phyloP scores from a whole-genome alignment of 73 alveolate genomes.

The Tetrahymena elliotti region DNA sequence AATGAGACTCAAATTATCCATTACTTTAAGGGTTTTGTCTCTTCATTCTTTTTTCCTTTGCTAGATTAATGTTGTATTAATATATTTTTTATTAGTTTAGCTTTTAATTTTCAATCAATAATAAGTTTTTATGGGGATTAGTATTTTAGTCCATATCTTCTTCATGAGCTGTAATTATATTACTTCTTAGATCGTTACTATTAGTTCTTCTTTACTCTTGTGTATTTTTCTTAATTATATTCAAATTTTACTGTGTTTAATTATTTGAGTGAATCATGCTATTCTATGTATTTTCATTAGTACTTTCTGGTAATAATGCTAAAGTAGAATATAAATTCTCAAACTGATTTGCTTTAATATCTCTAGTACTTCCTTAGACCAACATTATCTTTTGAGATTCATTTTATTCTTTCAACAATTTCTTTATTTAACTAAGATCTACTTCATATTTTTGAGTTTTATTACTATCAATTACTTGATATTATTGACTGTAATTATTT shows the following conservation, averaged over 20 bases:
- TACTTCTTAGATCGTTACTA: background rate
- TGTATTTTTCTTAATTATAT: background rate
- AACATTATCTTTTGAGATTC: background rate
- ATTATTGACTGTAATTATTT: too few species aligned
- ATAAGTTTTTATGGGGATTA: background rate
- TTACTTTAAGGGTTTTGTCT: background rate
- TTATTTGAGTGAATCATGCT: background rate
- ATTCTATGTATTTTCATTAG: background rate
- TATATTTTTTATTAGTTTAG: background rate
- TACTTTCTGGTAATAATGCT: background rate
- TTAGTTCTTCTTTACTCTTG: background rate
- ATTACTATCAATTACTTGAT: background rate
- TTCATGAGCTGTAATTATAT: background rate
- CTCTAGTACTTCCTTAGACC: background rate
- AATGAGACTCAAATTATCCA: background rate
- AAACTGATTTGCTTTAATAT: background rate
- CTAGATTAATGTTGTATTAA: background rate
- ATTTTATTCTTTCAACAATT: background rate
- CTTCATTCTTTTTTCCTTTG: background rate
- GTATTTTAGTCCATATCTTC: background rate
- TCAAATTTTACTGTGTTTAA: background rate
- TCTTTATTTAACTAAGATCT: background rate
- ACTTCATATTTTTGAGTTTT: background rate
- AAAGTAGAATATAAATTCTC: background rate
- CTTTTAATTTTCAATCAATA: background rate